Evolutionary conservation across 805 yeast genomes (phyloP).

Genomic region (Jamesozyma gamospora): DNA sequence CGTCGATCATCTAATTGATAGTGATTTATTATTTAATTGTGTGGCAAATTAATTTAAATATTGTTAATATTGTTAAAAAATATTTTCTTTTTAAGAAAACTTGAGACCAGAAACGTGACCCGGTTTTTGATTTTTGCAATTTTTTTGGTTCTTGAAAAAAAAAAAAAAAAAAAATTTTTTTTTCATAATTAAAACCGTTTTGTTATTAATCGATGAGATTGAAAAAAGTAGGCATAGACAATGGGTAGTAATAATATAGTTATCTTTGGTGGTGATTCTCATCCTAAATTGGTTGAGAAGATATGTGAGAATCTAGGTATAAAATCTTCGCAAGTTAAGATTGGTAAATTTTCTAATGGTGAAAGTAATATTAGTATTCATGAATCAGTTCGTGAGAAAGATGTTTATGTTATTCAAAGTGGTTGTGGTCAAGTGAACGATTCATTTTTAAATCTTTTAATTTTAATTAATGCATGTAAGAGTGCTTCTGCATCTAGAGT

Average conservation of each 20-base stretch:
- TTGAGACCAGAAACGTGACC: too few species aligned
- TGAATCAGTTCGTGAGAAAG: constrained; percentile 92
- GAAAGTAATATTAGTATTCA: constrained; percentile 81
- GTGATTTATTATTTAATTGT: neutral
- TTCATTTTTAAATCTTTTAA: constrained; percentile 69
- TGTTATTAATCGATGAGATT: too few species aligned
- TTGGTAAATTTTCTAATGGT: constrained; percentile 75
- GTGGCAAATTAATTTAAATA: neutral
- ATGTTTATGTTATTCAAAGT: constrained; percentile 79
- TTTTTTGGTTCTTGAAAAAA: too few species aligned
- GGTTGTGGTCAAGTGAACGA: constrained; percentile 88
- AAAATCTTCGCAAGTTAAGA: constrained; percentile 54
- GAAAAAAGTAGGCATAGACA: too few species aligned
- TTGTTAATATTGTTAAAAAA: too few species aligned
- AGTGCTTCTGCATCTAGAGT: constrained; percentile 83
- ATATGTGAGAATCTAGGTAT: constrained; percentile 75
- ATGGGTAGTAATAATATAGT: constrained; percentile 36
- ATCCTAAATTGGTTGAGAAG: constrained; percentile 62
- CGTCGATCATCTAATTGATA: constrained; percentile 55
- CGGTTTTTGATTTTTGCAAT: too few species aligned
- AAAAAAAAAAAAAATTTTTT: too few species aligned
- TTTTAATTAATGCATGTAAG: constrained; percentile 85
- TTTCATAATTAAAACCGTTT: too few species aligned
- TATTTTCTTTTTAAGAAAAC: too few species aligned
- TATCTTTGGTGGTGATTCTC: constrained; percentile 85